Conservation (phyloP, 371 early-diverging fungal genomes). For the Blakeslea trispora region DNA sequence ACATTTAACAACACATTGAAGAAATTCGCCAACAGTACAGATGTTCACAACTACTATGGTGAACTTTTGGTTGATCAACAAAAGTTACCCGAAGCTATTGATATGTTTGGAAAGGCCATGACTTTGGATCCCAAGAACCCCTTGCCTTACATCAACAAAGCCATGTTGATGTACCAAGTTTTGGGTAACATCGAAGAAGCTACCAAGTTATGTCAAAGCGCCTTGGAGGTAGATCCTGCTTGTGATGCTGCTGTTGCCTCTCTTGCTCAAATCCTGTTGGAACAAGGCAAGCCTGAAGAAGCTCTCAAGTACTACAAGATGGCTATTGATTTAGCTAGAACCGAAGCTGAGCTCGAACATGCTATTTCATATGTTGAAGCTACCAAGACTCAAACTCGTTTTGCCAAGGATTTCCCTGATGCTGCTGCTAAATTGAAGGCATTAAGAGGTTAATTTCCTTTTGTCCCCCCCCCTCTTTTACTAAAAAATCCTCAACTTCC, state of each 20-base stretch:
- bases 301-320: slow-evolving; percentile 80
- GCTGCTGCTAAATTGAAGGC: slow-evolving; percentile 40
- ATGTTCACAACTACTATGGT: slow-evolving; percentile 96
- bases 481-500: not conserved
- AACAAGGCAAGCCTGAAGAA: slow-evolving; percentile 81
- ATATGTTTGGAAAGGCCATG: slow-evolving; percentile 79
- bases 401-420: slow-evolving; percentile 41
- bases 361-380: slow-evolving; percentile 77
- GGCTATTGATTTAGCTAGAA: slow-evolving; percentile 82
- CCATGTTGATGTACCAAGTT: slow-evolving; percentile 85
- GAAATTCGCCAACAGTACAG: slow-evolving; percentile 81
- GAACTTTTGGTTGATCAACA: slow-evolving; percentile 92
- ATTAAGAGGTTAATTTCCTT: slow-evolving; percentile 15
- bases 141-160: slow-evolving; percentile 95
- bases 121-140: slow-evolving; percentile 74
- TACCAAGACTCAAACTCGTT: slow-evolving; percentile 44
- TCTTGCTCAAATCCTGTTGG: slow-evolving; percentile 83
- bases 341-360: slow-evolving; percentile 85
- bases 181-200: slow-evolving; percentile 75
- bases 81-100: slow-evolving; percentile 71
- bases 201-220: slow-evolving; percentile 77
- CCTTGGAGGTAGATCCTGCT: slow-evolving; percentile 88
- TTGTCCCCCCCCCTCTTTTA: not conserved
- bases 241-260: slow-evolving; percentile 95
- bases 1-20: slow-evolving; percentile 81